phyloP scores from a whole-genome alignment of 495 filamentous ascomycete genomes.

The Pseudevernia furfuracea region DNA sequence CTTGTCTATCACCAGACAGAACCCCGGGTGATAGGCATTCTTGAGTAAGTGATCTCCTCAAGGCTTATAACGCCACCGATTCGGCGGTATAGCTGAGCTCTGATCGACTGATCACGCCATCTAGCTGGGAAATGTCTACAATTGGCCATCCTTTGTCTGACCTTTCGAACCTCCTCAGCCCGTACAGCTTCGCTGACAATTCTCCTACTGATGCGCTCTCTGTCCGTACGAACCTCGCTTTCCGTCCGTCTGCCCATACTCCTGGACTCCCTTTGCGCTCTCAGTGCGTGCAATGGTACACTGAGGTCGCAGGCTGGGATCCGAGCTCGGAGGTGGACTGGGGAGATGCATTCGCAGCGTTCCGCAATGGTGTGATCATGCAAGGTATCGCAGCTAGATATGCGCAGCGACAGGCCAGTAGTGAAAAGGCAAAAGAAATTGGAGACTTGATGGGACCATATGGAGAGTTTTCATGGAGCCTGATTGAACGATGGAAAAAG shows the following conservation, averaged over 20 bases:
- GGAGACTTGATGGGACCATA: slow-evolving; percentile 55
- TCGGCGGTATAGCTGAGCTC: background rate
- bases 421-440: slow-evolving; percentile 67
- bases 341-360: slow-evolving; percentile 63
- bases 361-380: slow-evolving; percentile 68
- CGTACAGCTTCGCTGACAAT: slow-evolving; percentile 40
- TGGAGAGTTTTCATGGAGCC: slow-evolving; percentile 68
- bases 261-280: slow-evolving; percentile 68
- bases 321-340: slow-evolving; percentile 46
- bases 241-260: slow-evolving; percentile 29
- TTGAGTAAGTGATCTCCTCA: slow-evolving; percentile 53
- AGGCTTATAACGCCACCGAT: background rate
- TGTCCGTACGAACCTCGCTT: slow-evolving; percentile 22
- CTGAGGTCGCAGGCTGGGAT: slow-evolving; percentile 61
- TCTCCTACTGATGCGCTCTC: slow-evolving; percentile 15
- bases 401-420: slow-evolving; percentile 83
- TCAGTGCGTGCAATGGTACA: slow-evolving; percentile 71
- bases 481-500: slow-evolving; percentile 45
- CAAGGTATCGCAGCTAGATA: slow-evolving; percentile 88
- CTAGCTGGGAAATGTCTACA: slow-evolving; percentile 90
- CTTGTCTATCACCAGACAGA: slow-evolving; percentile 87
- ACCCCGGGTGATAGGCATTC: slow-evolving; percentile 79
- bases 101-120: background rate
- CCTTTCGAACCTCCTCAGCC: slow-evolving; percentile 68
- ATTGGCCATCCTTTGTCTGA: slow-evolving; percentile 91